Evolutionary conservation across 495 filamentous ascomycete genomes (phyloP), one percentile per base, ranked within the genome.

Genomic region (Collariella sp.): DNA sequence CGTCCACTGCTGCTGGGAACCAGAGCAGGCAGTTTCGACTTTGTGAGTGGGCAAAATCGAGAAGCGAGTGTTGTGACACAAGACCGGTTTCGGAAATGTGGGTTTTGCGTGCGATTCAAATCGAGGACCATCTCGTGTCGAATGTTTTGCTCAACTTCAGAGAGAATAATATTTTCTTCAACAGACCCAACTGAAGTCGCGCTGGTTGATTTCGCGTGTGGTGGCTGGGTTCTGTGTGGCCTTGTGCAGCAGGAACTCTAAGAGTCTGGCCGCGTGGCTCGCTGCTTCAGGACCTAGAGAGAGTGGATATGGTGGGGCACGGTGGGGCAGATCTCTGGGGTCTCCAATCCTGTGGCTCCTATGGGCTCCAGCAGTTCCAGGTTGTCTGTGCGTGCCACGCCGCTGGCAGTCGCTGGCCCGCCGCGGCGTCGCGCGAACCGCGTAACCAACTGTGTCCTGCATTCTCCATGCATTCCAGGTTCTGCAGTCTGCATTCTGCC

Each of bases 391-490:
- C 55, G 50, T 36, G 39, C 36, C 57, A 56, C 40, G 41, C 34
- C 45, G n/a, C 51, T 50, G 38, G 36, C 34, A 34, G 31, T 45
- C 40, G 59, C 58, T 59, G 62, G 52, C 56, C 56, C 60, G 65
- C 57, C 48, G 58, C 60, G 59, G 61, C 57, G 65, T 64, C 63
- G 65, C 64, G 66, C 67, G 62, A 60, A 65, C 62, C 64, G 65
- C 67, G 64, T 67, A 65, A 63, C 58, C 58, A 60, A 60, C 57
- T 38, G 44, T 15, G 33, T n/a, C n/a, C n/a, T n/a, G n/a, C n/a
- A n/a, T n/a, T n/a, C n/a, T n/a, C n/a, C n/a, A n/a, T n/a, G n/a
- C n/a, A n/a, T n/a, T n/a, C n/a, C n/a, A n/a, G n/a, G n/a, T n/a
- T n/a, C n/a, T n/a, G n/a, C n/a, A n/a, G n/a, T n/a, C 33, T 52